These are phyloP conservation scores for Rhizopogon roseolus DNA, from an alignment of 768 basidiomycete genomes.

Conservation along the genomic window DNA sequence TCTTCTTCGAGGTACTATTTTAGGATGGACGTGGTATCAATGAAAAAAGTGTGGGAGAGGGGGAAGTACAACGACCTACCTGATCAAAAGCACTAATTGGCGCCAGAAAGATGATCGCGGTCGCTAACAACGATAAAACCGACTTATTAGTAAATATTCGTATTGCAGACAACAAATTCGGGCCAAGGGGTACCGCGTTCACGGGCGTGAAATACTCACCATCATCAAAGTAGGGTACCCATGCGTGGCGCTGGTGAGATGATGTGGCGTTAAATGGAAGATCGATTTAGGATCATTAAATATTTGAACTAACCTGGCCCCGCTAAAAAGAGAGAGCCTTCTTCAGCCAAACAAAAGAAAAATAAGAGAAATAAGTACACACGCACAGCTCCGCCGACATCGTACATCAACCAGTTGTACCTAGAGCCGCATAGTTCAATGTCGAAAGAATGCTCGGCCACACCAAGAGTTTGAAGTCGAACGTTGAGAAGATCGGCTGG, in stretches of 20 bases:
- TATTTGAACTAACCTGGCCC: conserved; percentile 45
- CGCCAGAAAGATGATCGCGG: conserved; percentile 82
- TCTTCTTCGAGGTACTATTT: conserved; percentile 79
- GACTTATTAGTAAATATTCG: conserved; percentile 1
- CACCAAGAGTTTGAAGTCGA: conserved; percentile 75
- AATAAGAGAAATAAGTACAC: conserved; percentile 2
- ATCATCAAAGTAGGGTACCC: conserved; percentile 85
- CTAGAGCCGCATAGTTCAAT: conserved; percentile 56
- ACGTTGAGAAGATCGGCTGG: conserved; percentile 76
- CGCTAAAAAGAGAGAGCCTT: conserved; percentile 33
- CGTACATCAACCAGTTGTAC: conserved; percentile 77
- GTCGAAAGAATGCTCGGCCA: conserved; percentile 72
- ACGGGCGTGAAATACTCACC: conserved; percentile 37
- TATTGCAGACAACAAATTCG: not conserved
- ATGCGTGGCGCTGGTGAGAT: conserved; percentile 58
- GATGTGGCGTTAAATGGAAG: conserved; percentile 10
- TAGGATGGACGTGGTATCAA: conserved; percentile 1
- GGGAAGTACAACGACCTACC: conserved; percentile 32
- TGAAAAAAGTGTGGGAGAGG: conserved; percentile 1
- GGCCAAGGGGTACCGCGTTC: not conserved
- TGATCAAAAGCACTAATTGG: conserved; percentile 88
- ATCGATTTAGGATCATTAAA: conserved; percentile 6
- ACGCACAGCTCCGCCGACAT: conserved; percentile 79
- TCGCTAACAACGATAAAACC: conserved; percentile 38
- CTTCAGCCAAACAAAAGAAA: conserved; percentile 4